Base-by-base conservation (phyloP, 2,329 filamentous ascomycete genomes). In the Fusarium tupiense region DNA sequence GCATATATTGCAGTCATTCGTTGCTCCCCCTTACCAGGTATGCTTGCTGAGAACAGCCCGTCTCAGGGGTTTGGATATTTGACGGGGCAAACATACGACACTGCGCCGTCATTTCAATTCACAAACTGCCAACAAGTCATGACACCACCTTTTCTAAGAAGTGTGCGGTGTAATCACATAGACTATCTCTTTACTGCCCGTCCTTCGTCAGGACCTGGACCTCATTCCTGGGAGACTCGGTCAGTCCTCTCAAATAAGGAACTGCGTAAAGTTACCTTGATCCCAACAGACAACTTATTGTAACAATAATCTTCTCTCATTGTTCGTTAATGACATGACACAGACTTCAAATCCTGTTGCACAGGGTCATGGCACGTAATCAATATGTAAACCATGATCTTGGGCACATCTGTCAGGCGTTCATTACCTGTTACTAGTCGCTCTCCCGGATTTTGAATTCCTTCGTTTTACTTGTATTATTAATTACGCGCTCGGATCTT, bases 291-390 rank as follows among this genome's bases (percentile, higher is more conserved):
- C 2, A 17, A 17, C 8, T 29, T 26, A 12, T 6, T 20, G 8
- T 37, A 26, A 22, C 8, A 12, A 5, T 8, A 29, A 0, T 12
- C 4, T 6, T 10, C 19, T 38, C 19, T 17, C 7, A 22, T 7
- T 10, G 3, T 22, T n/a, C 24, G 11, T 19, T 13, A 5, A 22
- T 16, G 17, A 6, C 17, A 3, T 50, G 29, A 0, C 17, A 20
- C 4, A 24, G 3, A 4, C 12, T 35, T 24, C 17, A 17, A 17
- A 22, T 38, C 9, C 19, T 12, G 4, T 8, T 38, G 7, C 4
- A 26, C 24, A 54, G 33, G 19, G 50, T 29, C 50, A 22, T 26
- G 50, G 10, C 19, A 38, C 2, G 10, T 12, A 22, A 22, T 22
- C 19, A 38, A 33, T 38, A 16, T 5, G n/a, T 38, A 11, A 14